Conservation (phyloP, 164 flowering plant genomes). For the Cinnamomum micranthum region DNA sequence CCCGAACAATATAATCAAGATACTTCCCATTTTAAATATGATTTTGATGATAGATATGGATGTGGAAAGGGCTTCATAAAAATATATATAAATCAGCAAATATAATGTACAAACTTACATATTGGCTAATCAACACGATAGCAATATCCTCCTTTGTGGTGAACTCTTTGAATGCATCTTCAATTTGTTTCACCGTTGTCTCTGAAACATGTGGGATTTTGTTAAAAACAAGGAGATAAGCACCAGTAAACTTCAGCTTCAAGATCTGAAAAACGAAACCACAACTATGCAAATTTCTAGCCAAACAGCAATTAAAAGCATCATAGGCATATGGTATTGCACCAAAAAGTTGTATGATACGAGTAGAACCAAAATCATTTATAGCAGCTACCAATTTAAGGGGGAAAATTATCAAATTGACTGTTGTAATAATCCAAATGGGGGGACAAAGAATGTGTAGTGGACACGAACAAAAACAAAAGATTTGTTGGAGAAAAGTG, state of each 20-base stretch:
- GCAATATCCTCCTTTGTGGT: constrained; percentile 90
- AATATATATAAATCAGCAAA: neutral
- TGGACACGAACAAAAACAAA: too few species aligned
- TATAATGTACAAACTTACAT: constrained; percentile 47
- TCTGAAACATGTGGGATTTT: constrained; percentile 33
- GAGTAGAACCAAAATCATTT: neutral
- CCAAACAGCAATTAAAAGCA: neutral
- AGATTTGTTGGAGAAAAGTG: too few species aligned
- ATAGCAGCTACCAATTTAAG: neutral
- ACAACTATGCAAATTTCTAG: neutral
- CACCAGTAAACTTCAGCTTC: neutral
- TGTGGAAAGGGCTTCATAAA: neutral
- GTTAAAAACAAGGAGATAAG: neutral
- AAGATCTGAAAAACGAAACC: neutral
- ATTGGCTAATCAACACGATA: constrained; percentile 90
- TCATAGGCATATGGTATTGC: neutral
- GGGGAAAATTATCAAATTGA: neutral
- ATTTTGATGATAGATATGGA: neutral
- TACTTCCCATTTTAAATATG: neutral
- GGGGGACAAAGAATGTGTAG: too few species aligned
- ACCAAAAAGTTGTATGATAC: neutral
- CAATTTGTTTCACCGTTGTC: constrained; percentile 88
- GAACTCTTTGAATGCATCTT: constrained; percentile 97
- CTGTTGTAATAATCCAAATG: neutral
- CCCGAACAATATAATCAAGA: neutral